Evolutionary conservation across 345 rosid species (phyloP).

Genomic region (Rubroshorea leprosula): DNA sequence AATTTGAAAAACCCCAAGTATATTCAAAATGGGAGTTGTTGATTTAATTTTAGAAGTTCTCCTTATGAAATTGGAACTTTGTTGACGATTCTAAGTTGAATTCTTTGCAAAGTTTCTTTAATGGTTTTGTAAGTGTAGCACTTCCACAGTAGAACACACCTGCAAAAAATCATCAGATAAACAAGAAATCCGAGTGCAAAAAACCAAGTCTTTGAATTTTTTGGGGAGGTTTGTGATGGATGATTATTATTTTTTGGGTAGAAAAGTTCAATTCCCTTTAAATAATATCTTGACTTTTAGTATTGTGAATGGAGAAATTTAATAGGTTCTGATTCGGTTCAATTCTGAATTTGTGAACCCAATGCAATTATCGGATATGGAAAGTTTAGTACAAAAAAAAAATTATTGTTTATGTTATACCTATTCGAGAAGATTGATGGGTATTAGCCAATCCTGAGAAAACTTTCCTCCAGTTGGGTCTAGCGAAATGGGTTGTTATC

Average conservation of each 20-base stretch:
- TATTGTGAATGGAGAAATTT: too few relatives aligned
- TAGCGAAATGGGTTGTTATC: constrained; percentile 94
- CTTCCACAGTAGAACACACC: constrained; percentile 98
- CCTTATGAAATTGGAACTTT: constrained; percentile 86
- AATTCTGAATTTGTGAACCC: too few relatives aligned
- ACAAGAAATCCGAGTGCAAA: not conserved
- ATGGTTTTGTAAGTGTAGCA: constrained; percentile 59
- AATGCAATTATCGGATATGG: too few relatives aligned
- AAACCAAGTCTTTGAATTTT: not conserved
- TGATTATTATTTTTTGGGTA: too few relatives aligned
- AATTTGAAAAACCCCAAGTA: not conserved
- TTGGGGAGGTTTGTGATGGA: not conserved
- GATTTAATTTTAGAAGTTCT: constrained; percentile 49
- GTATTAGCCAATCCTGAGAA: constrained; percentile 49
- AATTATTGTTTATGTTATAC: constrained; percentile 15
- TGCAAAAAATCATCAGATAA: constrained; percentile 22
- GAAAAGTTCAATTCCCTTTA: too few relatives aligned
- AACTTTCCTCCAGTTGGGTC: constrained; percentile 96
- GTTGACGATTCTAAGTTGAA: constrained; percentile 71
- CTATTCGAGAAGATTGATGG: constrained; percentile 67
- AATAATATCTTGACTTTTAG: too few relatives aligned
- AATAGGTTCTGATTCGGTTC: too few relatives aligned
- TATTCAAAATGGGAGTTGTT: not conserved
- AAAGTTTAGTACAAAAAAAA: too few relatives aligned
- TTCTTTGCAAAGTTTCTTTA: constrained; percentile 68